Percentiles rank a stretch among this genome's conserved stretches.
Conservation (phyloP, 768 basidiomycete species). For the Phaffia tasmanica region DNA sequence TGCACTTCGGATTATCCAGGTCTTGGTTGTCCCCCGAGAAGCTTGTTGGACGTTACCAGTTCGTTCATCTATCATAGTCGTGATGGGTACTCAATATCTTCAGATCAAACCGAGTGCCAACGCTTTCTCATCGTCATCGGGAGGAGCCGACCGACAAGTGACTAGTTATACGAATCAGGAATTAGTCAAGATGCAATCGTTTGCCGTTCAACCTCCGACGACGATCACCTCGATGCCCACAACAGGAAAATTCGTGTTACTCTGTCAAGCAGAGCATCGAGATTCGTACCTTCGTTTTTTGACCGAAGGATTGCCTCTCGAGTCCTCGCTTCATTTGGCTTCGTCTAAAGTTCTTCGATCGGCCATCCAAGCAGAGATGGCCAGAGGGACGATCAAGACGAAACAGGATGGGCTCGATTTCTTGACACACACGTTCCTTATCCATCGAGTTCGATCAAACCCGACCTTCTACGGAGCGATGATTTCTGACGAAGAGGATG, state of each 20-base stretch:
- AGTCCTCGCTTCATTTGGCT: constrained; percentile 62
- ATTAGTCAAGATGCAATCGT: constrained; percentile 81
- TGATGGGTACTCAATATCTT: constrained; percentile 85
- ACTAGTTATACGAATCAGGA: constrained; percentile 71
- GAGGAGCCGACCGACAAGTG: constrained; percentile 52
- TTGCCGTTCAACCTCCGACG: constrained; percentile 54
- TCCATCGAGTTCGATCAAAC: constrained; percentile 59
- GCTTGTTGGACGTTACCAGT: constrained; percentile 83
- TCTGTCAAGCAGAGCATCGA: constrained; percentile 77
- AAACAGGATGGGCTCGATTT: constrained; percentile 64
- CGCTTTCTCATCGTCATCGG: not conserved
- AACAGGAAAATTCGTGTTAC: constrained; percentile 58
- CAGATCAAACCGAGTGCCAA: constrained; percentile 15
- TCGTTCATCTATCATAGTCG: constrained; percentile 65
- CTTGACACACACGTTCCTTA: constrained; percentile 70
- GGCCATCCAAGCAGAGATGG: constrained; percentile 34
- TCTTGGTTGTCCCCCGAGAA: constrained; percentile 71
- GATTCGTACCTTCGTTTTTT: constrained; percentile 74
- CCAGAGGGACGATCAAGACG: constrained; percentile 36
- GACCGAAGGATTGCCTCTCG: constrained; percentile 76
- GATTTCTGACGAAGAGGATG: not conserved
- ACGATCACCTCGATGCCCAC: constrained; percentile 32
- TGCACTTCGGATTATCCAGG: constrained; percentile 62
- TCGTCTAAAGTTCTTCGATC: constrained; percentile 34
- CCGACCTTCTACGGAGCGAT: constrained; percentile 58